Evolutionary conservation across 75 land plant species (phyloP).

Genomic region (Gnetum montanum): DNA sequence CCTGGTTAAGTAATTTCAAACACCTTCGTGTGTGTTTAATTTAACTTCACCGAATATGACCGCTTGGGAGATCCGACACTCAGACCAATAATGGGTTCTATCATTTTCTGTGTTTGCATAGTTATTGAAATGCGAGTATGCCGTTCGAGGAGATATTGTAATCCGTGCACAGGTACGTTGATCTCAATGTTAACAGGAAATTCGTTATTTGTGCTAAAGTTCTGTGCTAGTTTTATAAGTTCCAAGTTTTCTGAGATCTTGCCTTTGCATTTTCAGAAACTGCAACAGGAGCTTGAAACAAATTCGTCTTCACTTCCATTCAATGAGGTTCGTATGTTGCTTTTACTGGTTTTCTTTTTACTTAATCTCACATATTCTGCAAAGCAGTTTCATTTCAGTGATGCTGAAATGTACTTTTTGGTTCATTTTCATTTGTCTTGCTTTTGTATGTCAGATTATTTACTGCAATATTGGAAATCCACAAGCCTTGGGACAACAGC

Average conservation of each 20-base stretch:
- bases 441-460: constrained; percentile 31
- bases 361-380: background rate
- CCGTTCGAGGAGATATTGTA: too few species aligned
- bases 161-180: too few species aligned
- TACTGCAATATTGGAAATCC: constrained; percentile 99
- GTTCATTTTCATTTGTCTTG: background rate
- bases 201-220: background rate
- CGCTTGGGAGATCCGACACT: too few species aligned
- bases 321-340: constrained; percentile 82
- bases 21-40: too few species aligned
- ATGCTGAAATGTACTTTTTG: background rate
- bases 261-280: constrained; percentile 35
- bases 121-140: too few species aligned
- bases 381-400: background rate
- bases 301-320: constrained; percentile 83
- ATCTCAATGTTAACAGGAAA: background rate
- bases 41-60: too few species aligned
- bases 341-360: too few species aligned
- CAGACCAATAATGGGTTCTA: too few species aligned
- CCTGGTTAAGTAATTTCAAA: too few species aligned
- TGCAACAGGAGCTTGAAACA: constrained; percentile 63
- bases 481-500: constrained; percentile 93
- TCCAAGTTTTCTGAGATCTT: constrained; percentile 1
- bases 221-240: background rate
- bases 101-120: too few species aligned